A percentile compares a stretch with the other conserved stretches of the same genome.
Evolutionary conservation across 495 filamentous ascomycete genomes (phyloP).

Genomic region (Tuber borchii): DNA sequence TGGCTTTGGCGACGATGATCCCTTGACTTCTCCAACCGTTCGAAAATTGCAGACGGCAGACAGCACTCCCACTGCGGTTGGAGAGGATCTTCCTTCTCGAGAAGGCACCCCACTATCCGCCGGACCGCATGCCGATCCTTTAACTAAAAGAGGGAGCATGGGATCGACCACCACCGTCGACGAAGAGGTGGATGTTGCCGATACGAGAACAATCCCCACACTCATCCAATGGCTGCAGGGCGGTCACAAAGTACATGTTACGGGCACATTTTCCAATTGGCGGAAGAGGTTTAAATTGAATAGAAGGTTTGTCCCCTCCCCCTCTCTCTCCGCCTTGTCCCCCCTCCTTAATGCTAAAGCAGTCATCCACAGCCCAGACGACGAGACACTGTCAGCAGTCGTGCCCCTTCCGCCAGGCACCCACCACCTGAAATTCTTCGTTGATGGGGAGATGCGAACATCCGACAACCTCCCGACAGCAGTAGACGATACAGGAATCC

Average conservation of each 20-base stretch:
- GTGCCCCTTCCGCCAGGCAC: conserved; percentile 83
- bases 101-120: conserved; percentile 21
- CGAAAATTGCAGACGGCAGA: conserved; percentile 18
- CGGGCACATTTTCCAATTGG: conserved; percentile 94
- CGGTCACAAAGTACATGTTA: conserved; percentile 86
- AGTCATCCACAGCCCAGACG: conserved; percentile 29
- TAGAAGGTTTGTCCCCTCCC: conserved; percentile 56
- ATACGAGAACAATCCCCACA: conserved; percentile 66
- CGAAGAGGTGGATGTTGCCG: conserved; percentile 68
- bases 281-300: conserved; percentile 81
- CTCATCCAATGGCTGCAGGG: conserved; percentile 71
- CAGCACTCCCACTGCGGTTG: conserved; percentile 30
- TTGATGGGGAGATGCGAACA: conserved; percentile 85
- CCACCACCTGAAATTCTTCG: conserved; percentile 92
- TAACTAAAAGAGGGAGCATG: conserved; percentile 39
- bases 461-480: conserved; percentile 83
- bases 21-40: conserved; percentile 17
- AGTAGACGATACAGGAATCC: conserved; percentile 90
- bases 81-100: conserved; percentile 26
- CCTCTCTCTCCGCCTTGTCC: conserved; percentile 6
- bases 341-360: conserved; percentile 21
- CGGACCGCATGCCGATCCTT: conserved; percentile 25
- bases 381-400: conserved; percentile 57
- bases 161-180: conserved; percentile 68
- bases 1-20: conserved; percentile 21